Evolutionary conservation across 1,139 yeast genomes (phyloP), one percentile per base, ranked within the genome.

Genomic region (Insectozyma bohioensis): DNA sequence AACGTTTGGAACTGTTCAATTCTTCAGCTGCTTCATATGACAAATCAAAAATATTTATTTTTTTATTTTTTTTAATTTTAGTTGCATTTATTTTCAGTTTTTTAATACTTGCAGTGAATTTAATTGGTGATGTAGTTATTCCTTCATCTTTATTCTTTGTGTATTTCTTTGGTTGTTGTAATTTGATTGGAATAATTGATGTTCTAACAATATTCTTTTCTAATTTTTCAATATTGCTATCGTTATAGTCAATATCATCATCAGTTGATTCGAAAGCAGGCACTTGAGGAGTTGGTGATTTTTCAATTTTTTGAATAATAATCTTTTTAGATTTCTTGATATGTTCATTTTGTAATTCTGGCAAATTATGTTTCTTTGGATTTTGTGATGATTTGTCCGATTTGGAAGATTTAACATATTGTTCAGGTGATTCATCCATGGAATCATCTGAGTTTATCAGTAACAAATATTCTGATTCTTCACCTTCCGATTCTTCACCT

Each of bases 31-130:
- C 30, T 12, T 44, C 48, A 26, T 36, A 36, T 3, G 48, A 44
- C 34, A 33, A 35, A 28, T 44, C 48, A 27, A 44, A 37, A 9
- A 44, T 43, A 24, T 35, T 44, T 2, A 30, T 16, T n/a, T 26
- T 22, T 6, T 27, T 21, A 12, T 26, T 24, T 12, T 31, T 37
- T 24, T 32, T 35, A 16, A 20, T 18, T 18, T 24, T 25, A 20
- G 29, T 18, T 9, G 18, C 13, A 12, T 27, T 27, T 24, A 9
- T 32, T 20, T n/a, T n/a, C n/a, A n/a, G n/a, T 13, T 14, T 2
- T n/a, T 28, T 19, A 4, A 24, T n/a, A 15, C 14, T 20, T 12
- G 31, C 35, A 4, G 34, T 24, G 12, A 41, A 34, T 12, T 31
- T 42, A 7, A 34, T 17, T 4, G 43, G 41, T 17, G 42, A 35